phyloP scores from a whole-genome alignment of 139 green algal genomes.

The Tetradesmus lagerheimii region DNA sequence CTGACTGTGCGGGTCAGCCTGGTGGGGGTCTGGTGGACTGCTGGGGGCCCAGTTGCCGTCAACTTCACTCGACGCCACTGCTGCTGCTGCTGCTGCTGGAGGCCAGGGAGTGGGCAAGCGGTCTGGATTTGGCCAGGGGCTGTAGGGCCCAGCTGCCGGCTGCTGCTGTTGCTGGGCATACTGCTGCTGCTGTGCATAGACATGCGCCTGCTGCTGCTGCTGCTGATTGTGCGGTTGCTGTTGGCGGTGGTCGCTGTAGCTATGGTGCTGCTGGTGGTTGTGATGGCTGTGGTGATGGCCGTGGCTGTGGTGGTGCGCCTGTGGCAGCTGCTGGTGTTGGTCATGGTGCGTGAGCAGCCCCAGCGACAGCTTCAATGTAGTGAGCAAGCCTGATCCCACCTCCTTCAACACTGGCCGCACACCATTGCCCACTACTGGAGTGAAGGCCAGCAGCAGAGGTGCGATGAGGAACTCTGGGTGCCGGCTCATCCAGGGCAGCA shows the following conservation, averaged over 20 bases:
- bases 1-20: background rate
- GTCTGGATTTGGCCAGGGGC: conserved; percentile 29
- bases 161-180: conserved; percentile 29
- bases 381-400: background rate
- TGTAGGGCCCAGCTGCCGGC: background rate
- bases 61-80: background rate
- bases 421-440: conserved; percentile 42
- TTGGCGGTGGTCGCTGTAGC: background rate
- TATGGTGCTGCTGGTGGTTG: background rate
- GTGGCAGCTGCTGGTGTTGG: conserved; percentile 21
- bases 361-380: conserved; percentile 20
- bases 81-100: background rate
- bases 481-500: conserved; percentile 40
- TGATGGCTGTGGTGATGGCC: background rate
- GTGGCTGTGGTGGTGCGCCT: background rate
- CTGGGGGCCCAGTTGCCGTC: conserved; percentile 6
- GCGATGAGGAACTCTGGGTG: conserved; percentile 48
- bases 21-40: conserved; percentile 2
- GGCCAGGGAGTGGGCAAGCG: background rate
- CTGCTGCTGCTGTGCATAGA: background rate
- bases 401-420: conserved; percentile 43
- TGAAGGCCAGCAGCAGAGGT: conserved; percentile 30
- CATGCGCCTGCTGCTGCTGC: background rate
- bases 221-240: background rate
- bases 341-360: conserved; percentile 32